A percentile compares a stretch with the other conserved stretches of the same genome.
These are phyloP conservation scores for Hansenula anomala DNA, from an alignment of 1,139 yeast genomes.

Conservation along the genomic window DNA sequence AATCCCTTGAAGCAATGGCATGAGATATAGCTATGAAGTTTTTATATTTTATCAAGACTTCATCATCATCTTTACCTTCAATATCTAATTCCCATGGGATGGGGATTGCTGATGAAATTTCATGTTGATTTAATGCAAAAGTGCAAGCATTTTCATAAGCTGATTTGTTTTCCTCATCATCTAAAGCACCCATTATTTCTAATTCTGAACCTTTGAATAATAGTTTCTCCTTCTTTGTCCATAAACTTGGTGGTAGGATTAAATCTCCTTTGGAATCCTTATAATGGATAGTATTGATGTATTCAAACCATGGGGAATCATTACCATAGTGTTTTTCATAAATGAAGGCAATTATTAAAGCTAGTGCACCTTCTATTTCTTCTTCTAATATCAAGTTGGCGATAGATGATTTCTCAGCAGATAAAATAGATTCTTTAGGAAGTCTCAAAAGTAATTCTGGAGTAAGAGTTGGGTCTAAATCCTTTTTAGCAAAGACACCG, in stretches of 20 bases:
- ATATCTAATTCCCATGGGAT: conserved; percentile 21
- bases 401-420: conserved; percentile 57
- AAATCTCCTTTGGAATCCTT: conserved; percentile 26
- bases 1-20: conserved; percentile 72
- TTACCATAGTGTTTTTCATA: conserved; percentile 57
- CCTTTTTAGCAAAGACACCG: conserved; percentile 62
- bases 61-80: conserved; percentile 11
- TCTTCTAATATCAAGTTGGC: conserved; percentile 64
- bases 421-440: conserved; percentile 45
- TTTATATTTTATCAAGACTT: conserved; percentile 24
- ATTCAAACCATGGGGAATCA: conserved; percentile 73
- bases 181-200: conserved; percentile 58
- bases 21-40: conserved; percentile 49
- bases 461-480: conserved; percentile 26
- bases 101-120: conserved; percentile 10
- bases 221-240: conserved; percentile 49
- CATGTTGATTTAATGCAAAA: conserved; percentile 36
- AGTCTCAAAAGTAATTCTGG: conserved; percentile 30
- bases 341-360: conserved; percentile 62
- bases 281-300: conserved; percentile 46
- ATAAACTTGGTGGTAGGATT: conserved; percentile 56
- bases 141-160: conserved; percentile 48
- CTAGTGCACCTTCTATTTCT: conserved; percentile 58
- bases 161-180: conserved; percentile 48
- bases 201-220: conserved; percentile 63